Evolutionary conservation across 208 protist species (phyloP), one percentile per base, ranked within the genome.

Genomic region (Trypanosoma scelopori): DNA sequence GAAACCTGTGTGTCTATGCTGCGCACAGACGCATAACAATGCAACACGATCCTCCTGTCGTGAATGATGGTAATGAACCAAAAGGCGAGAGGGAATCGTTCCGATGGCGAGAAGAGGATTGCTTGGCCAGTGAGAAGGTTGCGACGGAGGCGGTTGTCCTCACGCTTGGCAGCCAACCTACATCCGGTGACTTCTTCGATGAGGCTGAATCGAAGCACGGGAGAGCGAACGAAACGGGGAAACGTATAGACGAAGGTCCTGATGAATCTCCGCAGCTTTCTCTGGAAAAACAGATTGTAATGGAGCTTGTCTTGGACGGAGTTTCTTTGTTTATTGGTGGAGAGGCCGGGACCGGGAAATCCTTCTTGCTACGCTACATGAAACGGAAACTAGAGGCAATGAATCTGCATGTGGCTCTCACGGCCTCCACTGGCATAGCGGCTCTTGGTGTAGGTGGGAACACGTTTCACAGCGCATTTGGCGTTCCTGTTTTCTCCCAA

Each of bases 381-480:
- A 55, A 55, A 5, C 25, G 65, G 0, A n/a, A 22, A 18, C 69
- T 86, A 47, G 47, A 68, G 18, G 43, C 49, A 0, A 68, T 63
- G 15, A 65, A 63, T 15, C 63, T 85, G 53, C 43, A 22, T 22
- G 84, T 93, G 1, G 76, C 73, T 7, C 71, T 88, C 15, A 89
- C 82, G 0, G 87, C 81, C 6, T 79, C 85, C 11, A 91, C 84
- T 1, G 83, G 83, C 4, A 77, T 91, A 16, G 82, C 87, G 1
- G 84, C 87, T n/a, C 69, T 88, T 13, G 78, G 77, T 57, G 79
- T 91, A 49, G 78, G 71, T 25, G 87, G 87, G 43, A 85, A 78
- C 63, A 94, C 87, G 22, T 89, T 94, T 71, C 87, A 94, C 71
- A 81, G 79, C 50, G 78, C 74, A 11, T 89, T 92, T 64, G 80